Base-by-base conservation (phyloP, 495 filamentous ascomycete species). In the Penicillium riverlandense region DNA sequence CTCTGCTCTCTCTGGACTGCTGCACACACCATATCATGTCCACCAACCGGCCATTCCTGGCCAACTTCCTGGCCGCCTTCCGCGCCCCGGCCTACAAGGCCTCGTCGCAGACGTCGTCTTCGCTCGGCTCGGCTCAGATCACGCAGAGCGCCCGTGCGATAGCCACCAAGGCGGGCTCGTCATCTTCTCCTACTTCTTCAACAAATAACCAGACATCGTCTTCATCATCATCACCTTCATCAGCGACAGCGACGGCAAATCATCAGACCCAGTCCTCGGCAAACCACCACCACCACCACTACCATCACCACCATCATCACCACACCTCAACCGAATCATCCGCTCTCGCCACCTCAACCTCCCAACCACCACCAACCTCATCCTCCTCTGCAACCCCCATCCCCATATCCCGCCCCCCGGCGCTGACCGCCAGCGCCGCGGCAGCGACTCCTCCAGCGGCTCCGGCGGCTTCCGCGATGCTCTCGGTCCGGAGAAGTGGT, bases 1-100 rank as follows among this genome's bases (percentile, higher is more conserved):
- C 32, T 27, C 12, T 16, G n/a, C 15, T 40, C 14, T 39, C 16
- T 39, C 22, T n/a, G 6, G 5, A 37, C 43, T n/a, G 28, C 22
- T 31, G 31, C 38, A 14, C 38, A 14, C n/a, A 45, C 32, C 37
- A 15, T 36, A 43, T 22, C 45, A 71, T 72, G 69, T 61, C 85
- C 1, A 87, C 84, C 45, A 88, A 91, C 70, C 74, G 86, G 33
- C 85, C 88, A 43, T 91, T 90, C 75, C 75, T 94, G 50, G 80
- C 84, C 44, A 88, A 85, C 71, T 88, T 94, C 75, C 78, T 94
- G 50, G 83, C 86, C 57, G 85, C 86, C 52, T 91, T 91, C 63
- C 82, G 88, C 38, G 73, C 78, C 47, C 75, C 78, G 59, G 66
- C 71, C 49, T 68, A 61, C 44, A 74, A 76, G 47, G 53, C 72